Evolutionary conservation across 805 yeast genomes (phyloP).

Genomic region (Candida lessepsii): DNA sequence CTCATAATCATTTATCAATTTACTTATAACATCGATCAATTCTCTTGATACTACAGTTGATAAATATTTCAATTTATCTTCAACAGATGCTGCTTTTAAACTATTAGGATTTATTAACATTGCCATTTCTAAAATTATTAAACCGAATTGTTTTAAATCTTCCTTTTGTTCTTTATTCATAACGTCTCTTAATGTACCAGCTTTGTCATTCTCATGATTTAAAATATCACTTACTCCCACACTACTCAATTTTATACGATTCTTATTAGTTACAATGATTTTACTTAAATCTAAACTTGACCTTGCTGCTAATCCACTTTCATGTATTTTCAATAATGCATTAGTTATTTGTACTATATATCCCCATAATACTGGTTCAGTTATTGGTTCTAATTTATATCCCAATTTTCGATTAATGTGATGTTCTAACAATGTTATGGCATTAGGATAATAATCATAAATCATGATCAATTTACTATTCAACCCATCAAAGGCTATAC

Average conservation of each 20-base stretch:
- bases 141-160: conserved; percentile 63
- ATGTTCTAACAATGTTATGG: conserved; percentile 66
- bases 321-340: conserved; percentile 69
- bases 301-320: conserved; percentile 61
- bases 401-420: conserved; percentile 52
- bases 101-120: conserved; percentile 31
- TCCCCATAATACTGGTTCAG: conserved; percentile 70
- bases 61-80: conserved; percentile 16
- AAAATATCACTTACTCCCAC: conserved; percentile 73
- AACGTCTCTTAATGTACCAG: neutral
- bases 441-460: conserved; percentile 82
- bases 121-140: conserved; percentile 56
- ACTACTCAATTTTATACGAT: conserved; percentile 68
- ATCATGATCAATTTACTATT: conserved; percentile 62
- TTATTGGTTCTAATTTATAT: conserved; percentile 48
- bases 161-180: conserved; percentile 40
- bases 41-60: conserved; percentile 36
- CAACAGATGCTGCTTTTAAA: conserved; percentile 3
- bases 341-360: conserved; percentile 72
- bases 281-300: conserved; percentile 60
- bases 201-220: conserved; percentile 29
- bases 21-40: conserved; percentile 45
- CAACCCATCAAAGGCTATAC: conserved; percentile 78
- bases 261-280: conserved; percentile 68
- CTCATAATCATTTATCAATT: conserved; percentile 23